A percentile compares a stretch with the other conserved stretches of the same genome.
phyloP scores from a whole-genome alignment of 805 yeast species.

The Komagataella phaffii region DNA sequence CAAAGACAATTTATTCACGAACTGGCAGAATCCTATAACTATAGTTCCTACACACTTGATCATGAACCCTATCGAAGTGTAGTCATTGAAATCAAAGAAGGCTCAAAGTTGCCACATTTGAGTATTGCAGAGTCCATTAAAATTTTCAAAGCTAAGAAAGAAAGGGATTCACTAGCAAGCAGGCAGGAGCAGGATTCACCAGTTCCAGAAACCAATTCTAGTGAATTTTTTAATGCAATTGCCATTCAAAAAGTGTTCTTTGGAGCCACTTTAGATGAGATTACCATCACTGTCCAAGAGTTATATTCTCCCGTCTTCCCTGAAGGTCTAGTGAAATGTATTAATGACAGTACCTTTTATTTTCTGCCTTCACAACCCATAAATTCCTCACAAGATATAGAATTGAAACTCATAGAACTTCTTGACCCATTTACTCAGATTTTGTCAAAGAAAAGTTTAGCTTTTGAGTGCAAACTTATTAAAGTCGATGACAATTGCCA shows the following conservation, averaged over 20 bases:
- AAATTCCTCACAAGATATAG: not conserved
- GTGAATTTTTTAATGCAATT: slow-evolving; percentile 37
- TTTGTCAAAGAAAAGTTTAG: not conserved
- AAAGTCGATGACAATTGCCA: not conserved
- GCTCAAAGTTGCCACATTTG: slow-evolving; percentile 24
- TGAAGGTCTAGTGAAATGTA: not conserved
- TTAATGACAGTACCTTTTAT: not conserved
- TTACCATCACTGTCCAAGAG: not conserved
- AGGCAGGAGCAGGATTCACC: slow-evolving; percentile 13
- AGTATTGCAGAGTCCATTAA: slow-evolving; percentile 26
- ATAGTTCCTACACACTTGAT: slow-evolving; percentile 67
- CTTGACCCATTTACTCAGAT: not conserved
- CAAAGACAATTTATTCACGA: slow-evolving; percentile 65
- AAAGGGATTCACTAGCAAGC: not conserved
- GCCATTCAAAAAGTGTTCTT: slow-evolving; percentile 36
- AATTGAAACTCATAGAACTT: not conserved
- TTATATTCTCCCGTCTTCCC: not conserved
- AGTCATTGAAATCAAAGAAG: slow-evolving; percentile 28
- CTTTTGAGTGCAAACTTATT: not conserved
- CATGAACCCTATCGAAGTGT: slow-evolving; percentile 71
- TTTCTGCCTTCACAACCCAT: not conserved
- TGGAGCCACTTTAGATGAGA: slow-evolving; percentile 34
- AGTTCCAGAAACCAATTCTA: not conserved
- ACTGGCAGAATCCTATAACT: slow-evolving; percentile 41
- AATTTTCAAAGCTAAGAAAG: slow-evolving; percentile 10